Evolutionary conservation across 495 filamentous ascomycete species (phyloP), one percentile per base, ranked within the genome.

Genomic region (Hyaloscypha variabilis): DNA sequence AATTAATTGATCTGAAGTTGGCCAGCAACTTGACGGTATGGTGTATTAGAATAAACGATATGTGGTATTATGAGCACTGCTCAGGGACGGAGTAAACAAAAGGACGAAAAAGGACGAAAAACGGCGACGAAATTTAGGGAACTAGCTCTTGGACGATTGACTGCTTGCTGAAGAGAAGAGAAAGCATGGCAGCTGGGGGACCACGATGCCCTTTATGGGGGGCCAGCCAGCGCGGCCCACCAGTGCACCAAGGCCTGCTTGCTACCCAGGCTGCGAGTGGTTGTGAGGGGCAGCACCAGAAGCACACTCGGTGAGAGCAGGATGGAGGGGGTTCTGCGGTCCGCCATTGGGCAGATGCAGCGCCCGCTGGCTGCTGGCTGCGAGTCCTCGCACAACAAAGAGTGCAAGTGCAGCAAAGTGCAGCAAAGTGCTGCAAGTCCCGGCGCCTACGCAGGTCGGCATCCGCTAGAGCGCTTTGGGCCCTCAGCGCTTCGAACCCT

Each of bases 111-210:
- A 34, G 8, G 31, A 34, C 31, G 31, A 34, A 34, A 13, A 73
- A 46, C 46, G 62, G 63, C 64, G 59, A 65, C 66, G 69, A 66
- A 30, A 28, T 49, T 31, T 76, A 74, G 72, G 69, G 78, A 76
- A 79, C 74, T 78, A 90, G 83, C 83, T 88, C 83, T 80, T 75
- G 51, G 81, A 79, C 78, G 77, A 84, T 86, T 87, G 87, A 87
- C 79, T 82, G 83, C 89, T 91, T 91, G 90, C 89, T 88, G 85
- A 81, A 84, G 88, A 88, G 79, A 66, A 57, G 62, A 73, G 57
- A 65, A 62, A 63, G 61, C 51, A 81, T 70, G 74, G 85, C 57
- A 57, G 14, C 28, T 21, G 19, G 71, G 68, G 67, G 28, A 23
- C 14, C 28, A 25, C n/a, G 31, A 57, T 42, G 58, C 21, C n/a